These are phyloP conservation scores for Persicaria tinctoria DNA, from an alignment of 148 eudicot species.

Conservation along the genomic window DNA sequence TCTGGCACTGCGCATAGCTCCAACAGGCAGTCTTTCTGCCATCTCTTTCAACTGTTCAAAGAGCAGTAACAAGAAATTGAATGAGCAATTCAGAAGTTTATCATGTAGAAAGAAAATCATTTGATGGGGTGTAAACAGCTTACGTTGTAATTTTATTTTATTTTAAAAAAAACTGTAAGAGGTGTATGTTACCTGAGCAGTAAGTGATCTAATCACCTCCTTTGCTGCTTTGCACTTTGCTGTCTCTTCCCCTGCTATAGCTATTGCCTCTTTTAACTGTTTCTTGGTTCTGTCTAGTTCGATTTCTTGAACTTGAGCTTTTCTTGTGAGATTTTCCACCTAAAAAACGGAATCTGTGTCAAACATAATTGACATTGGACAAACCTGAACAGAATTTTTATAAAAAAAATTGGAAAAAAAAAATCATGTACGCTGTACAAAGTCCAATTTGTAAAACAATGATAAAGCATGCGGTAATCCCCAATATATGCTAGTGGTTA, in stretches of 20 bases:
- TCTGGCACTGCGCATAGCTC: slow-evolving; percentile 62
- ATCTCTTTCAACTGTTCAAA: slow-evolving; percentile 62
- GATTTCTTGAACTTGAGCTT: slow-evolving; percentile 65
- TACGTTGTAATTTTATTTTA: neutral
- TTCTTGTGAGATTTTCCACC: slow-evolving; percentile 76
- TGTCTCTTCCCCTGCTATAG: slow-evolving; percentile 85
- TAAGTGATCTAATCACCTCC: slow-evolving; percentile 92
- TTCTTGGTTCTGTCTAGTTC: slow-evolving; percentile 70
- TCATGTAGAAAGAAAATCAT: neutral
- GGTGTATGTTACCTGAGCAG: slow-evolving; percentile 57
- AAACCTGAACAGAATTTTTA: neutral
- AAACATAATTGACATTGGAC: neutral
- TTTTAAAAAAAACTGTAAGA: neutral
- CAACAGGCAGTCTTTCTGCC: slow-evolving; percentile 97
- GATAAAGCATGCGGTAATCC: neutral
- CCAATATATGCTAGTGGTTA: neutral
- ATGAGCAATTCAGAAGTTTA: neutral
- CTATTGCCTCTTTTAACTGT: slow-evolving; percentile 81
- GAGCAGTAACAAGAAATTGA: slow-evolving; percentile 1
- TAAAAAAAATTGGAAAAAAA: neutral
- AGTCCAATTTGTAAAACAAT: neutral
- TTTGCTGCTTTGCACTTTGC: slow-evolving; percentile 96
- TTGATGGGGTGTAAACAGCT: neutral
- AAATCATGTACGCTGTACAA: neutral
- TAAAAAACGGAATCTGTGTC: slow-evolving; percentile 13